Base-by-base conservation (phyloP, 805 yeast species). In the Candida endomychidarum region DNA sequence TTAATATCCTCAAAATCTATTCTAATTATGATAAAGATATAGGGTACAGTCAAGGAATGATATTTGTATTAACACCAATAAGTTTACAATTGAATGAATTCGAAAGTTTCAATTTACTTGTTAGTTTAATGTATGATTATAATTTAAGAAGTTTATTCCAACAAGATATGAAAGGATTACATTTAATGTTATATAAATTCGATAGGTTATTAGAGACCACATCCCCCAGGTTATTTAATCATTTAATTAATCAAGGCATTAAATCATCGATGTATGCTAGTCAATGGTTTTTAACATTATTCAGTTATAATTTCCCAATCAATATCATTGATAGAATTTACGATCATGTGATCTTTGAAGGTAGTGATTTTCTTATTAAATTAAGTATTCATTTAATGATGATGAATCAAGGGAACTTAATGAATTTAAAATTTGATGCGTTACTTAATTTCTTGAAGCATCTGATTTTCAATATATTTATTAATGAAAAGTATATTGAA, bases 1-100 rank as follows among this genome's bases (percentile, higher is more conserved):
- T 71, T 54, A 79, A 81, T 41, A 81, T 93, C 20, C 75, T 93
- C 46, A 86, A 85, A 54, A 90, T 89, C 0, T 93, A 91, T 64
- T 80, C 93, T 16, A 64, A 87, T 34, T 83, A 78, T 58, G 98
- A 93, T 59, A 80, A 85, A 1, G 97, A 90, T 37, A 96, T 93
- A 37, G 99, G 99, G 0, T 93, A 93, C 56, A 93, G 97, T 2
- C 99, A 93, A 62, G 98, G 99, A 6, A 89, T 93, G 96, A 95
- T 95, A 1, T 93, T 93, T 55, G 78, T 93, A 31, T 78, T 86
- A 0, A 88, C 88, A 5, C 97, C 99, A 2, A 62, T 93, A 34
- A 67, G 89, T 32, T 71, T 90, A 67, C 86, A 86, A 51, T 77
- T 88, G 81, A 74, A 67, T 26, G 96, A 90, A 49, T 72, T 83